Percentiles rank a stretch among this genome's conserved stretches.
These are phyloP conservation scores for Rhododendron simsii DNA, from an alignment of 148 eudicot genomes.

Conservation along the genomic window DNA sequence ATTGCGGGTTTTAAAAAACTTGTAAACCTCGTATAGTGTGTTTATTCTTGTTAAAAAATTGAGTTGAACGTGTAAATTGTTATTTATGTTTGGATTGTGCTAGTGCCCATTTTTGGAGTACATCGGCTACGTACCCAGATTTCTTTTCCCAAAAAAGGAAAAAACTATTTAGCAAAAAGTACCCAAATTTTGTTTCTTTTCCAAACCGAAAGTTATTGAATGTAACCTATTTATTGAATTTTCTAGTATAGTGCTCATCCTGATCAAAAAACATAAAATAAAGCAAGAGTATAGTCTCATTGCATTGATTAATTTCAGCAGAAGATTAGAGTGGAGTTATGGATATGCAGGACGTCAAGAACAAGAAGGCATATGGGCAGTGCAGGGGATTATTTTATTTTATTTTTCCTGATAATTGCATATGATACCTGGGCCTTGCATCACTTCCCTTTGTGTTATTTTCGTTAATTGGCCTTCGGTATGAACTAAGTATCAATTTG, in stretches of 20 bases:
- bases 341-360: neutral
- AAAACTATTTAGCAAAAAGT: neutral
- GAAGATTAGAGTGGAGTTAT: neutral
- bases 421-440: neutral
- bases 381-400: neutral
- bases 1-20: neutral
- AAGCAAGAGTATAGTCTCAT: neutral
- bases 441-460: neutral
- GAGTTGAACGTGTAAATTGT: neutral
- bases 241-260: neutral
- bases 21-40: too few relatives aligned
- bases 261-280: neutral
- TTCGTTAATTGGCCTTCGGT: neutral
- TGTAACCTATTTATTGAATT: neutral
- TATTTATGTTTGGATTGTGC: neutral
- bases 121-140: neutral
- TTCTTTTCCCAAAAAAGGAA: neutral
- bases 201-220: neutral
- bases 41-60: neutral
- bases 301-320: neutral
- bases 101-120: neutral
- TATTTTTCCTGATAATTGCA: too few relatives aligned
- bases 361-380: neutral
- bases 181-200: neutral
- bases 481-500: too few relatives aligned